Evolutionary conservation across 495 filamentous ascomycete species (phyloP).

Genomic region (Hypoxylon perforatum): DNA sequence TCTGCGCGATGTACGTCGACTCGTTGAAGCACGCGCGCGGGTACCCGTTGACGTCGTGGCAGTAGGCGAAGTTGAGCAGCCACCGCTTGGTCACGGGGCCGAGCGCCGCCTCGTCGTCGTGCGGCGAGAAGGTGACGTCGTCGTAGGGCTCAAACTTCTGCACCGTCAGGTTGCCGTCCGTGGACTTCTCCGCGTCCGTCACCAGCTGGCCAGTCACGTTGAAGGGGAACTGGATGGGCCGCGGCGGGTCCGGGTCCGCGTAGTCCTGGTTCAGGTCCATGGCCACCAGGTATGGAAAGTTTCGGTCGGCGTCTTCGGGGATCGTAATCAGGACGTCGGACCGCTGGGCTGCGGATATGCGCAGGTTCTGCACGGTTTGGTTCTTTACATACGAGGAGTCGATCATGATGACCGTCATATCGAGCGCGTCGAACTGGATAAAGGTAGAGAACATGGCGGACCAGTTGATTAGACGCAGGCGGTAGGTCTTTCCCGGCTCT

Average conservation of each 20-base stretch:
- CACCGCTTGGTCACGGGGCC: constrained; percentile 64
- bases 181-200: constrained; percentile 67
- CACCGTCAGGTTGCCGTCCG: constrained; percentile 60
- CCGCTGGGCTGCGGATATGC: constrained; percentile 70
- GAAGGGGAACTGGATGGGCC: constrained; percentile 43
- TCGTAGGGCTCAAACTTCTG: constrained; percentile 69
- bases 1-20: constrained; percentile 75
- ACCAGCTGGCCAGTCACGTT: constrained; percentile 70
- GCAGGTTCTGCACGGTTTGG: constrained; percentile 49
- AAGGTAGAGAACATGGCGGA: constrained; percentile 70
- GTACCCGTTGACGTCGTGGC: constrained; percentile 68
- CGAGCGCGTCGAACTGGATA: constrained; percentile 71
- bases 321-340: constrained; percentile 67
- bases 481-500: constrained; percentile 79
- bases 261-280: constrained; percentile 61
- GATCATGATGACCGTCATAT: constrained; percentile 69
- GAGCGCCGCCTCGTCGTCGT: constrained; percentile 61
- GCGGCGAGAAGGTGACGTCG: constrained; percentile 69
- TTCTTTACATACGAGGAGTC: constrained; percentile 57
- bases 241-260: constrained; percentile 40
- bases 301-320: constrained; percentile 51
- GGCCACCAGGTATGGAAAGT: constrained; percentile 67
- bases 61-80: constrained; percentile 69
- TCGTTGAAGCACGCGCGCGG: constrained; percentile 82
- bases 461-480: constrained; percentile 79